Conservation (phyloP, 2,329 filamentous ascomycete genomes). For the Fusarium domesticum region DNA sequence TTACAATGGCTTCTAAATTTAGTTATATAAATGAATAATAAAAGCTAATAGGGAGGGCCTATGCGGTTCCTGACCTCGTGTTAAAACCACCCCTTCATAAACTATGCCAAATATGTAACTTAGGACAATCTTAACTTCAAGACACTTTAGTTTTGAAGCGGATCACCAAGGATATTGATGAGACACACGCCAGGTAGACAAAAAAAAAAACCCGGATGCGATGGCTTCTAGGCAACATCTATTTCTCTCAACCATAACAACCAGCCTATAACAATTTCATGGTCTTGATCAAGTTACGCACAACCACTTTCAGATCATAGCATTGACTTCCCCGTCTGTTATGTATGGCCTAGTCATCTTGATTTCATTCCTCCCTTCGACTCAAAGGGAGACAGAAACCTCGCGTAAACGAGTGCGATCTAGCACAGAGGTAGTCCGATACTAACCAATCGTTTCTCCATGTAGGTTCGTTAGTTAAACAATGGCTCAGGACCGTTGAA, state of each 20-base stretch:
- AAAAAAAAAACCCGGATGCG: too few relatives aligned
- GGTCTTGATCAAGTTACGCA: neutral
- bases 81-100: neutral
- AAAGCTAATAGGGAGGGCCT: too few relatives aligned
- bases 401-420: neutral
- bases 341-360: constrained; percentile 12
- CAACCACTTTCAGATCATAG: neutral
- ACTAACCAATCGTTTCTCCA: too few relatives aligned
- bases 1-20: too few relatives aligned
- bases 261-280: neutral
- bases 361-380: constrained; percentile 3
- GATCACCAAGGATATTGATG: too few relatives aligned
- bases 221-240: too few relatives aligned
- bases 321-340: neutral
- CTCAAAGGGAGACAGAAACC: constrained; percentile 17
- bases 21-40: too few relatives aligned
- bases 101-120: neutral
- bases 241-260: neutral
- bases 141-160: neutral
- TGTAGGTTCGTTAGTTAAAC: too few relatives aligned
- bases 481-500: too few relatives aligned
- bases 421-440: too few relatives aligned
- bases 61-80: neutral
- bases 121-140: neutral
- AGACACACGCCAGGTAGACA: too few relatives aligned